Evolutionary conservation across 2,329 filamentous ascomycete species (phyloP), one percentile per base, ranked within the genome.

Genomic region (Seiridium cupressi): DNA sequence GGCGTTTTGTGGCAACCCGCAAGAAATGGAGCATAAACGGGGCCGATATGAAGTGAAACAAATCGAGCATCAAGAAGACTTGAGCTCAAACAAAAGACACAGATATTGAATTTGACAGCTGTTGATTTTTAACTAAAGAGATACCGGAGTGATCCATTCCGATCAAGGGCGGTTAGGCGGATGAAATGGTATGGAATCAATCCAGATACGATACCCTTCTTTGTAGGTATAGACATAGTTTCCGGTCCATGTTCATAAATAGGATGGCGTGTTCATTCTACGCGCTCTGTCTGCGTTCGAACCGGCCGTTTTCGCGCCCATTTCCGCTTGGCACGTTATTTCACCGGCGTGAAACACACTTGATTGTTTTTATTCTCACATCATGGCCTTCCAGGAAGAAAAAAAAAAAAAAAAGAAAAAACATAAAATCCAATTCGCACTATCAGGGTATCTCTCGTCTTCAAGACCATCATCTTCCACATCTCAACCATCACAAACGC

Each of bases 121-220:
- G 18, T n/a, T 40, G 35, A 58, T 31, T 44, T 54, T 11, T n/a
- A 13, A 42, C 31, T 9, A 31, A 40, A 32, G n/a, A 42, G n/a
- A 26, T 11, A 32, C 38, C 44, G 38, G 44, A 26, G 35, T 38
- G 56, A 63, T 57, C 36, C 53, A 55, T 63, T 57, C 57, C 42
- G 55, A 53, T 44, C 40, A 47, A 36, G 32, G 38, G 32, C 38
- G 8, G 38, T 40, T 38, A 51, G 62, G 61, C 54, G 59, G 61
- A 36, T 38, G 32, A 38, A 53, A 58, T 59, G 61, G 44, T 36
- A 54, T 61, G 59, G 49, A 38, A 51, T 63, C 63, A 63, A 61
- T 66, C 51, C 62, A 66, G 60, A 64, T 61, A 65, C 61, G 63
- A 69, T 69, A 69, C 65, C 67, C 66, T 68, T 69, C 61, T 61